Conservation (phyloP, 2,329 filamentous ascomycete species). For the Aspergillus sp. region DNA sequence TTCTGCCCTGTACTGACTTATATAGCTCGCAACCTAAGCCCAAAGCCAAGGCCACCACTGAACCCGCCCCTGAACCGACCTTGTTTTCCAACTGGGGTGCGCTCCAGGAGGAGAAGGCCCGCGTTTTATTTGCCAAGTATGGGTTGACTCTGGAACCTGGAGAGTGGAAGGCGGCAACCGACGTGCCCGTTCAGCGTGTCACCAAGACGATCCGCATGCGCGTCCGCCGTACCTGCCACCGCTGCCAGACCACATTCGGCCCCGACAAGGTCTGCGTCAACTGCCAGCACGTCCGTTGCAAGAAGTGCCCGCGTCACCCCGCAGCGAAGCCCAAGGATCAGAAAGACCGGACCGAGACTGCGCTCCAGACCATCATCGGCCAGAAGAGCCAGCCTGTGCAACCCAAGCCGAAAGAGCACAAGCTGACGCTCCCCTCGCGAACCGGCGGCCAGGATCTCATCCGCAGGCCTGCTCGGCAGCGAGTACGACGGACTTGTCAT, state of each 20-base stretch:
- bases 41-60: conserved; percentile 12
- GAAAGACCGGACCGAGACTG: conserved; percentile 51
- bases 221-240: conserved; percentile 67
- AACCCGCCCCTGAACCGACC: conserved; percentile 17
- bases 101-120: conserved; percentile 45
- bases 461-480: conserved; percentile 69
- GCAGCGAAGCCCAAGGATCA: conserved; percentile 59
- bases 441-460: conserved; percentile 69
- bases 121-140: conserved; percentile 48
- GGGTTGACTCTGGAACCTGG: conserved; percentile 44
- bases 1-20: not conserved
- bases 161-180: conserved; percentile 41
- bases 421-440: conserved; percentile 58
- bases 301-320: conserved; percentile 74
- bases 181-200: conserved; percentile 41
- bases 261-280: conserved; percentile 69
- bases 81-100: conserved; percentile 34
- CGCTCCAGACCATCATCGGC: conserved; percentile 19
- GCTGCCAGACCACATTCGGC: conserved; percentile 73
- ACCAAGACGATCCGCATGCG: conserved; percentile 49
- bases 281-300: conserved; percentile 80
- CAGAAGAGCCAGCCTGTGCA: conserved; percentile 40
- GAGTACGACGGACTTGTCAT: conserved; percentile 75
- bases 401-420: conserved; percentile 38
- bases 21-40: conserved; percentile 1